Base-by-base conservation (phyloP, 2,329 filamentous ascomycete genomes). In the Thielaviopsis euricoi region DNA sequence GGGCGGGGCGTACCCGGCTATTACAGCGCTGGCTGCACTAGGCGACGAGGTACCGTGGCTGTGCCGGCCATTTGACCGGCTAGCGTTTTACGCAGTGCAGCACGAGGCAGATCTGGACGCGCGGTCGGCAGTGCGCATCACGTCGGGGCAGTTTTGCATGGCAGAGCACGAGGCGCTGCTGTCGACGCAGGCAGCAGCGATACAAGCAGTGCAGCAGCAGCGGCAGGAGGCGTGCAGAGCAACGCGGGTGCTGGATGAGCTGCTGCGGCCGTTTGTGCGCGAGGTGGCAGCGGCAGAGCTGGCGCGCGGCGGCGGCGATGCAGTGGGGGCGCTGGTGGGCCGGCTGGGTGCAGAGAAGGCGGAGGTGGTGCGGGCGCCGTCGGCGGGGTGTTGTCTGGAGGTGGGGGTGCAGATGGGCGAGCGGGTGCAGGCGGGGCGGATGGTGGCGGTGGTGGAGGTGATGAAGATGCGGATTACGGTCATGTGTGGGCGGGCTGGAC, bases 391-490 rank as follows among this genome's bases (percentile, higher is more conserved):
- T 6, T 60, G 55, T 2, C 55, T 63, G 0, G 62, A 67, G 6
- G 64, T 71, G 13, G 53, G 51, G 0, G 55, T 68, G 2, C 62
- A 58, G 1, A 64, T 68, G 7, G 68, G 64, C 7, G 61, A 61
- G 7, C 58, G 70, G 3, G 64, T 70, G 23, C 64, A 70, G 1
- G 59, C 59, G 1, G 62, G 66, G 37, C 71, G 71, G 53, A 67
- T 69, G 52, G 49, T 62, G 2, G 68, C 68, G 68, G 61, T 71
- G 19, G 62, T 62, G 12, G 59, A 59, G 26, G 66, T 70, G 57
- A 62, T 64, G 61, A 70, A 70, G 64, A 70, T 70, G 69, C 68
- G 70, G 55, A 61, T 70, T n/a, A 65, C 68, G 50, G 67, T 70
- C 54, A 62, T 61, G n/a, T 69, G 67, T 46, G 65, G 64, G 0